Base-by-base conservation (phyloP, 257 asterid genomes). In the Jasminum sambac region DNA sequence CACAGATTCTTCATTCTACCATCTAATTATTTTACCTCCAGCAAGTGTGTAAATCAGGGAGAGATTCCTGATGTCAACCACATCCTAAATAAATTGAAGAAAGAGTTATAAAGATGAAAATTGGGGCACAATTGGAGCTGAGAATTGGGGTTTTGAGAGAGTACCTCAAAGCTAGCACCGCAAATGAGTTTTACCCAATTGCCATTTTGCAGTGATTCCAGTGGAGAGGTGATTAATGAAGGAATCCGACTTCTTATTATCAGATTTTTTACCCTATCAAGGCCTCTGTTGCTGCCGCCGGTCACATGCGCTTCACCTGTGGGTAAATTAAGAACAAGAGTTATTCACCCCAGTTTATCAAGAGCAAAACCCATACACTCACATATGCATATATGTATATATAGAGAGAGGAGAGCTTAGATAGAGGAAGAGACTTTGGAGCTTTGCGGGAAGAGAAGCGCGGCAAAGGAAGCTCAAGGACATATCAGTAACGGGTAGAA, bases 121-220 rank as follows among this genome's bases (percentile, higher is more conserved):
- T 30, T 30, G 36, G 36, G 36, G 1, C 4, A 55, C 16, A 21
- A 10, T 2, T 55, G 26, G 30, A 55, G 34, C 10, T 10, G 16
- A 55, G 14, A 52, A 14, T 55, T 30, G 4, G 16, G 62, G 9
- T 38, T 58, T 10, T 40, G 9, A 63, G 65, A 70, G 39, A 57
- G n/a, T 63, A 83, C 96, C 95, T 92, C 98, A 71, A 92, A 92
- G 80, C 98, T 92, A 72, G 98, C 98, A 72, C 98, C 98, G 64
- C 95, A 92, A 36, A 92, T 90, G 81, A 92, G 90, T 85, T 92
- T 92, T 30, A 90, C 97, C 98, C 98, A 92, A 42, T 90, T 92
- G 7, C 98, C 98, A 42, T 67, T 74, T 55, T 65, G 89, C 38
- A 92, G 94, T 52, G 98, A 90, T 65, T 83, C 80, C 5, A 81